Conservation (phyloP, 305 asterid genomes). For the Fraxinus sp. region DNA sequence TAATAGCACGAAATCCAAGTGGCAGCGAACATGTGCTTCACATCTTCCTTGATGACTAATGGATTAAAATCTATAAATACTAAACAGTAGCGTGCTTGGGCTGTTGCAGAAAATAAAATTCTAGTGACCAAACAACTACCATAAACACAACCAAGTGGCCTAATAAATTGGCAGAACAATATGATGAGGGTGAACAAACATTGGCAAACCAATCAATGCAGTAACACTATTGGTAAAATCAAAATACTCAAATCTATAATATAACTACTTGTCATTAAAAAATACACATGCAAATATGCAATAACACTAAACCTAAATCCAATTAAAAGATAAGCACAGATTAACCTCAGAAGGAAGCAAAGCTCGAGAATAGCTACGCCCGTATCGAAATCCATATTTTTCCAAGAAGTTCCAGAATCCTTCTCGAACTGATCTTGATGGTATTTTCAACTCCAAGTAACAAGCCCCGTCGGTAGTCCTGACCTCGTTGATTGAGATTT, state of each 20-base stretch:
- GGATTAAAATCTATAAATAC: neutral
- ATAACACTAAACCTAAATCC: neutral
- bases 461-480: constrained; percentile 75
- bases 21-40: neutral
- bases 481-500: constrained; percentile 52
- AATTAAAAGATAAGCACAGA: constrained; percentile 1
- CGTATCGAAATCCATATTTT: constrained; percentile 80
- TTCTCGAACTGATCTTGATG: constrained; percentile 48
- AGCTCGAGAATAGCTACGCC: constrained; percentile 54
- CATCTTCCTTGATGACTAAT: neutral
- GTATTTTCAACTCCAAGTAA: constrained; percentile 70
- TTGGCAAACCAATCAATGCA: neutral
- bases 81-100: neutral
- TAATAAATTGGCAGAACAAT: neutral
- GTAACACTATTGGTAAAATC: neutral
- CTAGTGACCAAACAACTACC: neutral
- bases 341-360: constrained; percentile 91
- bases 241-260: neutral
- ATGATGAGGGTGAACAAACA: neutral
- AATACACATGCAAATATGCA: neutral
- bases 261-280: neutral
- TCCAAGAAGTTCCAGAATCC: constrained; percentile 72
- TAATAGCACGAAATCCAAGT: neutral
- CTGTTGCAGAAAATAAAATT: neutral
- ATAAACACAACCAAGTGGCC: neutral